Conservation (phyloP, 2,329 filamentous ascomycete species). For the Ophiostoma perfectum region DNA sequence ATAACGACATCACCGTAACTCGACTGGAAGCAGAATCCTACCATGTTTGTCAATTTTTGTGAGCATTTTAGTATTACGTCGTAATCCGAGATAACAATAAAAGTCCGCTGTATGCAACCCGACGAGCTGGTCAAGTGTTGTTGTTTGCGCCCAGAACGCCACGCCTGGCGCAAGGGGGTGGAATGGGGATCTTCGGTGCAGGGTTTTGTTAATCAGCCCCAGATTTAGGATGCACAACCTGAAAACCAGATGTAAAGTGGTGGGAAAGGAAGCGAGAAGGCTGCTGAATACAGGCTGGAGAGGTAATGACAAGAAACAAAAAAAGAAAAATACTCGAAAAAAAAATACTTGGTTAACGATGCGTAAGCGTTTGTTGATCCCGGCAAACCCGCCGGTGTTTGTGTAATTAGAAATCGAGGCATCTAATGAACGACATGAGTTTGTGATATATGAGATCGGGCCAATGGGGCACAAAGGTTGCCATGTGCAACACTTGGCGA, state of each 20-base stretch:
- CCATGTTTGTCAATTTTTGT: not conserved
- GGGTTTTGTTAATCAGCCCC: not conserved
- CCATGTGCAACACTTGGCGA: not conserved
- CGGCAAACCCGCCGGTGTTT: not conserved
- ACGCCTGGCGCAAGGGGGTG: slow-evolving; percentile 9
- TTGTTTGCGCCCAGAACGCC: slow-evolving; percentile 6
- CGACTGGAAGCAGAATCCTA: not conserved
- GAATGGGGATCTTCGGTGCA: slow-evolving; percentile 4
- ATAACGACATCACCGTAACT: not conserved
- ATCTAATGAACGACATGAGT: not conserved
- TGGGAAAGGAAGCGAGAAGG: not conserved
- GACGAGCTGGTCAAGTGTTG: slow-evolving; percentile 4
- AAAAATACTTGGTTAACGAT: not conserved
- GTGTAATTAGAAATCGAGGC: not conserved
- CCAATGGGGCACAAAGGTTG: slow-evolving; percentile 2
- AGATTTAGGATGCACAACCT: not conserved
- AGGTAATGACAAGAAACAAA: not conserved
- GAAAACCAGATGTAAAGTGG: not conserved
- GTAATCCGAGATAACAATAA: not conserved
- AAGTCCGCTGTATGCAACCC: slow-evolving; percentile 4
- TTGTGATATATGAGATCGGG: not conserved
- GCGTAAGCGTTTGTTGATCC: not conserved
- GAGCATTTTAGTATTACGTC: not conserved
- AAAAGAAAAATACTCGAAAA: not conserved
- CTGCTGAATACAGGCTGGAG: not conserved